Conservation (phyloP, 2,329 filamentous ascomycete genomes). For the Colletotrichum gloeosporioides region DNA sequence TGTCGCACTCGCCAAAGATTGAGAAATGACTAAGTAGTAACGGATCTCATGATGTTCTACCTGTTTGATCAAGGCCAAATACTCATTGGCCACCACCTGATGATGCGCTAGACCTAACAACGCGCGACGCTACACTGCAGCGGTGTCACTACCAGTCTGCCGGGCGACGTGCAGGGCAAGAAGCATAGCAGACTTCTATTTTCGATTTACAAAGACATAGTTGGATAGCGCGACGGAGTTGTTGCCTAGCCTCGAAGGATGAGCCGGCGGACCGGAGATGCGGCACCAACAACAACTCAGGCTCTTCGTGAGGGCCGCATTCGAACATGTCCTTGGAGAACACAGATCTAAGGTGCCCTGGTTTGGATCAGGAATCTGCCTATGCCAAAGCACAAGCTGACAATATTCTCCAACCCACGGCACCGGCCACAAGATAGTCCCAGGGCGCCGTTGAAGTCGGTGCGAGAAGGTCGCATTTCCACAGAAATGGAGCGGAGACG, state of each 20-base stretch:
- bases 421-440: neutral
- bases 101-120: neutral
- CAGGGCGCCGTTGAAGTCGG: neutral
- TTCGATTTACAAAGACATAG: neutral
- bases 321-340: neutral
- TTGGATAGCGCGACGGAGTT: neutral
- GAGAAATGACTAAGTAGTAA: neutral
- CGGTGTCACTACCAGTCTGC: neutral
- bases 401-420: neutral
- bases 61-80: neutral
- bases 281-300: neutral
- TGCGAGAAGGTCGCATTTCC: neutral
- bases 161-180: neutral
- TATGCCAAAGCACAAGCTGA: neutral
- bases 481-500: slow-evolving; percentile 8
- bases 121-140: neutral
- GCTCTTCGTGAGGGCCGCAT: neutral
- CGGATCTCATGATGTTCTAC: neutral
- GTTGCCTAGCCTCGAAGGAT: neutral
- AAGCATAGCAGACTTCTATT: neutral
- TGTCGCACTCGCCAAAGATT: neutral
- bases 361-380: neutral
- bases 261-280: slow-evolving; percentile 13
- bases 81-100: neutral
- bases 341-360: neutral